These are phyloP conservation scores for Fusarium incarnatum DNA, from an alignment of 2,329 filamentous ascomycete species.

Conservation along the genomic window DNA sequence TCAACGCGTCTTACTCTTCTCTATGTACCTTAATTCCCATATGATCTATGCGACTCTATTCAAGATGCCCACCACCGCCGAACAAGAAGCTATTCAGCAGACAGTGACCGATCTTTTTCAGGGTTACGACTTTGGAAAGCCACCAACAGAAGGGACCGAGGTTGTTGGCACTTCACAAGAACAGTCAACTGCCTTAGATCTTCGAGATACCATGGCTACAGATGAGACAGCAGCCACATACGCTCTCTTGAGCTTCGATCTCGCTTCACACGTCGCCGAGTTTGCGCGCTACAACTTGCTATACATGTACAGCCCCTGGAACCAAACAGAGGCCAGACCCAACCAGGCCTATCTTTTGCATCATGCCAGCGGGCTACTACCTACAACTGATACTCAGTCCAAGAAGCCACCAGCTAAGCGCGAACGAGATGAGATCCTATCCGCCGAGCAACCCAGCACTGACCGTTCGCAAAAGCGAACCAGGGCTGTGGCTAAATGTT, in stretches of 20 bases:
- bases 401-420: neutral
- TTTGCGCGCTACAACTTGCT: constrained; percentile 1
- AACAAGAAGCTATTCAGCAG: neutral
- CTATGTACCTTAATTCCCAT: too few species aligned
- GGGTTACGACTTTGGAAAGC: neutral
- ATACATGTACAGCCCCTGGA: neutral
- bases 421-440: neutral
- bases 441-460: neutral
- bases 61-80: neutral
- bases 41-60: too few species aligned
- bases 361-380: neutral
- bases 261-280: constrained; percentile 1
- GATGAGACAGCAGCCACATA: neutral
- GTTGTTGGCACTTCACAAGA: neutral
- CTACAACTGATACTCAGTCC: neutral
- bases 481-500: neutral
- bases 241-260: neutral
- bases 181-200: neutral
- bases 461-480: neutral
- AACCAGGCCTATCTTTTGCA: neutral
- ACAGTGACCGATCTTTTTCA: neutral
- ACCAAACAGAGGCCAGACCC: neutral
- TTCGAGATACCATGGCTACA: fast-evolving
- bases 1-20: too few species aligned
- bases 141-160: neutral